phyloP scores from a whole-genome alignment of 495 filamentous ascomycete genomes.

The Elaphomyces granulatus region DNA sequence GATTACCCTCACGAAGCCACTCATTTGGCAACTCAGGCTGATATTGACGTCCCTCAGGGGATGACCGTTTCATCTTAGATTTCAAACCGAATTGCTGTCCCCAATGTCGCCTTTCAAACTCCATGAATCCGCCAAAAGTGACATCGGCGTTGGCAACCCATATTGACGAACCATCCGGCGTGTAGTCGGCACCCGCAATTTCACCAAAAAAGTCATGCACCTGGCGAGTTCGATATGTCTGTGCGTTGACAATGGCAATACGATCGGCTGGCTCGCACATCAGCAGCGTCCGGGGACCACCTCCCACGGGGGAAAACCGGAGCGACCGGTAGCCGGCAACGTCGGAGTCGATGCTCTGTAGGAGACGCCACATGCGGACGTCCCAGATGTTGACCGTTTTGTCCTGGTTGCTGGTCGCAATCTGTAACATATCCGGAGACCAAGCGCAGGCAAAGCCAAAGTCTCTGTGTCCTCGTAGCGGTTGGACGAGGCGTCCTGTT shows the following conservation, averaged over 20 bases:
- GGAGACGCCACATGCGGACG: slow-evolving; percentile 51
- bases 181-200: slow-evolving; percentile 61
- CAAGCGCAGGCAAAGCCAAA: slow-evolving; percentile 85
- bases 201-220: slow-evolving; percentile 78
- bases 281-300: slow-evolving; percentile 57
- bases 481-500: slow-evolving; percentile 38
- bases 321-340: slow-evolving; percentile 67
- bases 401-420: slow-evolving; percentile 89
- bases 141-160: slow-evolving; percentile 63
- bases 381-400: slow-evolving; percentile 76
- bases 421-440: slow-evolving; percentile 75
- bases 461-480: slow-evolving; percentile 58
- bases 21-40: slow-evolving; percentile 20
- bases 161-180: slow-evolving; percentile 55
- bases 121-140: slow-evolving; percentile 65
- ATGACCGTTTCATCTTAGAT: background rate
- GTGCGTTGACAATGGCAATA: slow-evolving; percentile 63
- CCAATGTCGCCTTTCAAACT: slow-evolving; percentile 48
- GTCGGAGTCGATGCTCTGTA: slow-evolving; percentile 54
- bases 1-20: slow-evolving; percentile 22
- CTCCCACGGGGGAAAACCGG: slow-evolving; percentile 67
- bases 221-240: slow-evolving; percentile 51
- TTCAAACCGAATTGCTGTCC: slow-evolving; percentile 17
- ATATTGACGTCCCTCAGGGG: background rate
- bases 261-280: slow-evolving; percentile 76